Conservation (phyloP, 2,329 filamentous ascomycete genomes). For the Botrytis hyacinthi region DNA sequence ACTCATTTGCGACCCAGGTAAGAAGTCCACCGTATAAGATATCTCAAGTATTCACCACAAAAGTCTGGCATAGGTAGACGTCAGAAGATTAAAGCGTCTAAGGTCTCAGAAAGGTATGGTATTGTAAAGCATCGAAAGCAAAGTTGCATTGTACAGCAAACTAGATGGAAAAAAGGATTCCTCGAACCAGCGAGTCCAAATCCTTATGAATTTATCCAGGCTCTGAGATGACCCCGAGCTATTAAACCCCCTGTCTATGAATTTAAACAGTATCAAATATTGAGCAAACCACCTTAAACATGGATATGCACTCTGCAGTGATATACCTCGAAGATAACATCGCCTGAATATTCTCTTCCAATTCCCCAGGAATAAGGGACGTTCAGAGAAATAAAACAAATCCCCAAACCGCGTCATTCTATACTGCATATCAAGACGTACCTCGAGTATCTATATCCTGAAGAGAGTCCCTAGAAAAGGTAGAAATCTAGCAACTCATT, state of each 20-base stretch:
- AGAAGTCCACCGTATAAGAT: not conserved
- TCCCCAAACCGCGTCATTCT: too few relatives aligned
- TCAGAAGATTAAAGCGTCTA: not conserved
- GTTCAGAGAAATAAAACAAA: too few relatives aligned
- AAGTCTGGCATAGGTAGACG: not conserved
- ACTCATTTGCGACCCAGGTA: not conserved
- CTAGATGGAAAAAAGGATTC: too few relatives aligned
- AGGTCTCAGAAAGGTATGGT: not conserved
- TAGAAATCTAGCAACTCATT: not conserved
- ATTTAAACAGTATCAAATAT: not conserved
- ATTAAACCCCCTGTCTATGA: not conserved
- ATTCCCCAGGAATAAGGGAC: too few relatives aligned
- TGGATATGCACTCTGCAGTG: not conserved
- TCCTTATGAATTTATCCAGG: not conserved
- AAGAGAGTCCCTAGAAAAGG: accelerated
- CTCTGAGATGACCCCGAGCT: not conserved
- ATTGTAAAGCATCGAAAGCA: not conserved
- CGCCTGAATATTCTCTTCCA: too few relatives aligned
- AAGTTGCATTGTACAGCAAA: not conserved
- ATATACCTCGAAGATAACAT: too few relatives aligned
- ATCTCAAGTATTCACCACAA: not conserved
- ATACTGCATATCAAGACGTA: too few relatives aligned
- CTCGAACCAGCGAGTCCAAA: not conserved
- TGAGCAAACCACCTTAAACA: not conserved
- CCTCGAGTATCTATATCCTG: too few relatives aligned